Evolutionary conservation across 257 asterid species (phyloP).

Genomic region (Nicotiana tabacum): DNA sequence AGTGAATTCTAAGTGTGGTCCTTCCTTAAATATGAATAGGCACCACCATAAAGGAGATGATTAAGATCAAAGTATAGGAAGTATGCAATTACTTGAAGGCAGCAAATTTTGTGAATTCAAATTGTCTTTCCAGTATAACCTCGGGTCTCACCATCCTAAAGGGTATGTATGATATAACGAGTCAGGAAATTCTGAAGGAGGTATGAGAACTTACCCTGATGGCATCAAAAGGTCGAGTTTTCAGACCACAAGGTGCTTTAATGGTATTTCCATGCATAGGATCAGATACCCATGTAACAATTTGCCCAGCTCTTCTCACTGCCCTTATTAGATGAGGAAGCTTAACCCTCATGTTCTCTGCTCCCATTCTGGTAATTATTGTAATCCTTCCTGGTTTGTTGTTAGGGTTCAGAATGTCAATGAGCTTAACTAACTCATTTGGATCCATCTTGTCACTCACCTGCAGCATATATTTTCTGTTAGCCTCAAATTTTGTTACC

Average conservation of each 20-base stretch:
- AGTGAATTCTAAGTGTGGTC: no score
- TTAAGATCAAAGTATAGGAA: no score
- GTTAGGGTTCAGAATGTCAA: constrained; percentile 1
- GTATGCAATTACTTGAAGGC: no score
- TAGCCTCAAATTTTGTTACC: background rate
- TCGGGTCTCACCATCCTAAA: no score
- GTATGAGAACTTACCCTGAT: background rate
- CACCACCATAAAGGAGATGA: no score
- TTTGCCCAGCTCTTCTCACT: constrained; percentile 5
- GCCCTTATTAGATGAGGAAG: constrained; percentile 2
- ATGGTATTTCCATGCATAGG: constrained; percentile 11
- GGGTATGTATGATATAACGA: no score
- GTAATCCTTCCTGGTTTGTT: background rate
- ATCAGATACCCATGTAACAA: constrained; percentile 12
- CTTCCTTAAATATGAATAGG: no score
- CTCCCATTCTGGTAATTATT: no score
- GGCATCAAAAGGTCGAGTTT: constrained; percentile 11
- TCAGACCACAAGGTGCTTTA: background rate
- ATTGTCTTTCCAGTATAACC: no score
- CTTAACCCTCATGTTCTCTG: background rate
- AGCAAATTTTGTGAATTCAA: background rate
- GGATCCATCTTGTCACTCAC: constrained; percentile 14
- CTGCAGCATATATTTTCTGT: background rate
- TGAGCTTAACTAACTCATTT: constrained; percentile 1
- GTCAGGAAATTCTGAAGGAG: background rate